Evolutionary conservation across 164 flowering plant species (phyloP), one percentile per base, ranked within the genome.

Genomic region (Pachysandra terminalis): DNA sequence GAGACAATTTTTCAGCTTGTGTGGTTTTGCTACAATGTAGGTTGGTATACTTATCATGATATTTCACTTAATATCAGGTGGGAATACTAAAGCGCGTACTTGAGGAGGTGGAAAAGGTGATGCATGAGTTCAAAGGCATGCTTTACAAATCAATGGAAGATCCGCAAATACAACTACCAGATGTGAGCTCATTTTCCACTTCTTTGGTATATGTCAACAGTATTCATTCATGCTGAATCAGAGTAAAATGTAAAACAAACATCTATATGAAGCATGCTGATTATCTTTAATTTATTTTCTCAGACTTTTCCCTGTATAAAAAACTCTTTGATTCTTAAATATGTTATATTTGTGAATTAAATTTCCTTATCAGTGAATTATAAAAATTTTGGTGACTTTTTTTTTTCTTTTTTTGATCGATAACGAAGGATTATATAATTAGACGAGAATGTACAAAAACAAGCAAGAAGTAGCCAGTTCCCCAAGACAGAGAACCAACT

Each of bases 91-190:
- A 96, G 78, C 95, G 97, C 68, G 99, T 96, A 61, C 93, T 96
- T 68, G 99, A 93, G 78, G 99, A 96, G 88, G 97, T 91, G 75
- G 99, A 96, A 79, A 93, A 93, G 75, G 90, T 96, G 63, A 96
- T 96, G 95, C 92, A 87, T 17, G 97, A 93, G 75, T 96, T 96
- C 77, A 93, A 88, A 80, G 89, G 84, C 80, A 91, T 73, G 76
- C 96, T 96, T 71, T 93, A 88, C 82, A 93, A 88, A 81, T 86
- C 95, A 54, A 85, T 96, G 98, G 99, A 96, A 80, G 97, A 96
- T 81, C 98, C 98, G 64, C 87, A 87, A 57, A 84, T 93, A 59
- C 90, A 91, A 71, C 80, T 96, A 12, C 82, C 95, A 48, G 87
- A 82, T 72, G 99, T 96, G 78, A 78, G 87, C 56, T 68, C 19